Conservation (phyloP, 108 stramenopile species). For the Asterionellopsis glacialis region DNA sequence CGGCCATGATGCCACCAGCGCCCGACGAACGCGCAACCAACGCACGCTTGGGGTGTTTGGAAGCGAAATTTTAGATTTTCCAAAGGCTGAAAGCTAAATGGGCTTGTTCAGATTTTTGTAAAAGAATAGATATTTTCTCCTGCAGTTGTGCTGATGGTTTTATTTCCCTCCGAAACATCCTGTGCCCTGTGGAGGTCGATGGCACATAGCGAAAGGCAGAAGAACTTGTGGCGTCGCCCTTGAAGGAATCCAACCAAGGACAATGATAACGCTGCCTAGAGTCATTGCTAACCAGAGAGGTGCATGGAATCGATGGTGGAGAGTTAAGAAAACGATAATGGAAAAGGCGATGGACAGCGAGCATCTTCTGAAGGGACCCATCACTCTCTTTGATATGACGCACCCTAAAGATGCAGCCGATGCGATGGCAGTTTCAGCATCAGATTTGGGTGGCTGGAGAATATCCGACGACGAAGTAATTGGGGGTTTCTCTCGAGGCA, state of each 20-base stretch:
- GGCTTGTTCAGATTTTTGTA: too few species aligned
- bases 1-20: constrained; percentile 8
- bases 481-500: constrained; percentile 57
- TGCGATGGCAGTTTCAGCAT: constrained; percentile 27
- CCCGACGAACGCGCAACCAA: too few species aligned
- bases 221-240: too few species aligned
- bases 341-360: constrained; percentile 1
- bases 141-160: not conserved
- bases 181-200: not conserved
- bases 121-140: not conserved
- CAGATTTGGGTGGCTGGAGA: constrained; percentile 57
- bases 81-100: too few species aligned
- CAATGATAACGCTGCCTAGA: too few species aligned
- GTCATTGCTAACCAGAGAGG: too few species aligned
- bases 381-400: constrained; percentile 72
- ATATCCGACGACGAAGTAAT: constrained; percentile 79
- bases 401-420: constrained; percentile 65
- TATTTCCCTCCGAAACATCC: not conserved
- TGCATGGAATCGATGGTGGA: constrained; percentile 1
- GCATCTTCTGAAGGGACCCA: constrained; percentile 36
- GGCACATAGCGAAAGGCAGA: not conserved
- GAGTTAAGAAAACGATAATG: not conserved
- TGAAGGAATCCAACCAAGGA: too few species aligned
- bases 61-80: too few species aligned
- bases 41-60: too few species aligned